These are phyloP conservation scores for Leccinum pellstonianum DNA, from an alignment of 768 basidiomycete species.

Conservation along the genomic window DNA sequence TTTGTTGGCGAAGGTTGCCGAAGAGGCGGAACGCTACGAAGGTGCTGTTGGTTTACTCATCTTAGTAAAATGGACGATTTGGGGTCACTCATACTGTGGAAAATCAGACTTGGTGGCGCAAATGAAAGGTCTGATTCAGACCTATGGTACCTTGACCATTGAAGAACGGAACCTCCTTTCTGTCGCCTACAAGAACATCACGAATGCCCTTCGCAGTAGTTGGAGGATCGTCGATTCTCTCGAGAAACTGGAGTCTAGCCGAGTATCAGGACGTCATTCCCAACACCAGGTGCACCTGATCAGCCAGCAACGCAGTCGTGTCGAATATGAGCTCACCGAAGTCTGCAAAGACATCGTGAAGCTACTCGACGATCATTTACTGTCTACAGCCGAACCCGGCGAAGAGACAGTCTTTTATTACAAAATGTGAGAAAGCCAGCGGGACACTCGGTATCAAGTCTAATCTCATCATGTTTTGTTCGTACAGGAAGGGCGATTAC, in stretches of 20 bases:
- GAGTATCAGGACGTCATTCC: conserved; percentile 28
- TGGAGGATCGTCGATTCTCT: conserved; percentile 81
- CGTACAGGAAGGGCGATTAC: conserved; percentile 79
- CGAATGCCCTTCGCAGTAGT: conserved; percentile 76
- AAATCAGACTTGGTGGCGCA: conserved; percentile 68
- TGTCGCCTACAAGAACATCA: conserved; percentile 89
- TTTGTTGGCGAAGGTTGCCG: conserved; percentile 77
- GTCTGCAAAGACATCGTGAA: conserved; percentile 79
- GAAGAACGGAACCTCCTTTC: conserved; percentile 90
- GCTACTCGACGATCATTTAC: conserved; percentile 59
- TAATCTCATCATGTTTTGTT: conserved; percentile 8
- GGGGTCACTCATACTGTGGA: conserved; percentile 20
- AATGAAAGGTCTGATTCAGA: conserved; percentile 72
- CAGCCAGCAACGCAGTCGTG: conserved; percentile 67
- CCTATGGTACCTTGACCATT: conserved; percentile 67
- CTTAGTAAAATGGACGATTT: background rate
- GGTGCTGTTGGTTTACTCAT: conserved; percentile 43
- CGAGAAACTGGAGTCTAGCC: conserved; percentile 56
- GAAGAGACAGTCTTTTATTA: conserved; percentile 89
- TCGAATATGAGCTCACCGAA: conserved; percentile 73
- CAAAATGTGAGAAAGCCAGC: conserved; percentile 63
- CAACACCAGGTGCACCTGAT: conserved; percentile 59
- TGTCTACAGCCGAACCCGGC: conserved; percentile 64
- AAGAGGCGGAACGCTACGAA: conserved; percentile 87
- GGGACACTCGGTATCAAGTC: background rate